Evolutionary conservation across 2,329 filamentous ascomycete species (phyloP), one percentile per base, ranked within the genome.

Genomic region (Claviceps cyperi): DNA sequence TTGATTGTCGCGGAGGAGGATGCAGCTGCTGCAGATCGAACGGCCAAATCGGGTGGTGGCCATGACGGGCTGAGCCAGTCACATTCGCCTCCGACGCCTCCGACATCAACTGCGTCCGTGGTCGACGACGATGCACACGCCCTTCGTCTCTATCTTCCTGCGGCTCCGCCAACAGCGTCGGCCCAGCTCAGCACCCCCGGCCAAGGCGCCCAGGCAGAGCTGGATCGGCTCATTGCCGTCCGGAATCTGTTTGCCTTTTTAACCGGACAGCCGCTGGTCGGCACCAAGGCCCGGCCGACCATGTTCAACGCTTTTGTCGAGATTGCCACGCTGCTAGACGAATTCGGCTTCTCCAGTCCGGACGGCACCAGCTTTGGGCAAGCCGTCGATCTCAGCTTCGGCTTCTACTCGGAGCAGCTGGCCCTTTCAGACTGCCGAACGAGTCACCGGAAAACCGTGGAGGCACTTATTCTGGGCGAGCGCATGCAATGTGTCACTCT

Each of bases 391-490:
- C 69, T 78, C 15, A 83, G 81, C 62, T 88, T 90, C 57, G 73
- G 80, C 53, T 78, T 78, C 58, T 94, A 89, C 60, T 79, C 90
- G 52, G 83, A 90, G 45, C 84, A 92, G 62, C 72, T 89, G 53
- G 75, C 73, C 19, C 69, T 97, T 35, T 84, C 80, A 3, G 91
- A 97, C 65, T 83, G 95, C 45, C 76, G 89, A 50, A 71, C 78
- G 52, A 94, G 86, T 62, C 78, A 84, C 24, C 88, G 95, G 61
- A 94, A 92, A 73, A 95, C 86, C 0, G 74, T 97, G 22, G 88
- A 97, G 66, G 86, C 83, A 0, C 75, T 97, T 45, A 76, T 97
- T n/a, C 72, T 98, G 11, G 90, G 86, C 50, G 91, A 98, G 67
- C 78, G 79, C 38, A 86, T 97, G 81, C 82, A 83, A 51, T 94